Percentiles rank a stretch among this genome's conserved stretches.
These are phyloP conservation scores for Hammondia hammondi DNA, from an alignment of 169 alveolate genomes.

Conservation along the genomic window DNA sequence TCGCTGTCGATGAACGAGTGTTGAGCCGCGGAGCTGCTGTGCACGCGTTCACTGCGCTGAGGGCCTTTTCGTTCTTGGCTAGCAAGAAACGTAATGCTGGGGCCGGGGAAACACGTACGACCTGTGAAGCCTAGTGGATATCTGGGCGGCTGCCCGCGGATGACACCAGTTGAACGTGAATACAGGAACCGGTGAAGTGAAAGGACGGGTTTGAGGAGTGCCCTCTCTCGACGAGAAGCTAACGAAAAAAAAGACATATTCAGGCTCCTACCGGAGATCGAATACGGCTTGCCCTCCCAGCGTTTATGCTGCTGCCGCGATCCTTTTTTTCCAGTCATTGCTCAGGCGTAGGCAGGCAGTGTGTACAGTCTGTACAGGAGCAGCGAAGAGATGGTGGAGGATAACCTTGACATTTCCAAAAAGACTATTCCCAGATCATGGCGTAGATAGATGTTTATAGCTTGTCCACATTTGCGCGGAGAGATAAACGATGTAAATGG, in stretches of 20 bases:
- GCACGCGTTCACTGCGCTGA: constrained; percentile 54
- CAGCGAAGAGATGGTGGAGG: too few species aligned
- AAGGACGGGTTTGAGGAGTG: not conserved
- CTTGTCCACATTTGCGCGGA: too few species aligned
- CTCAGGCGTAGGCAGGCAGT: too few species aligned
- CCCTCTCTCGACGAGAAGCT: not conserved
- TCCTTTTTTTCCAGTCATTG: too few species aligned
- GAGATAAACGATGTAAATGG: too few species aligned
- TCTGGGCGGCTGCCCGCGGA: not conserved
- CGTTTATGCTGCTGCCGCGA: not conserved
- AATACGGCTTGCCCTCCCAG: not conserved
- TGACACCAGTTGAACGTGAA: not conserved
- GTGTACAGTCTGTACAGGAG: too few species aligned
- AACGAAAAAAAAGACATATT: not conserved
- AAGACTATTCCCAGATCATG: too few species aligned
- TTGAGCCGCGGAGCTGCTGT: constrained; percentile 61
- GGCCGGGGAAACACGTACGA: not conserved
- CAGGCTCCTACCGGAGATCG: not conserved
- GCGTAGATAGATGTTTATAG: too few species aligned
- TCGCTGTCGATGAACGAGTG: constrained; percentile 69
- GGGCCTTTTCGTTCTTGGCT: constrained; percentile 43
- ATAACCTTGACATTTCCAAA: too few species aligned
- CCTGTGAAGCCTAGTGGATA: not conserved
- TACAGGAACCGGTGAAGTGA: not conserved
- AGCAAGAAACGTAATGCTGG: not conserved